Conservation (phyloP, 2,329 filamentous ascomycete species). For the Colletotrichum australisinense region DNA sequence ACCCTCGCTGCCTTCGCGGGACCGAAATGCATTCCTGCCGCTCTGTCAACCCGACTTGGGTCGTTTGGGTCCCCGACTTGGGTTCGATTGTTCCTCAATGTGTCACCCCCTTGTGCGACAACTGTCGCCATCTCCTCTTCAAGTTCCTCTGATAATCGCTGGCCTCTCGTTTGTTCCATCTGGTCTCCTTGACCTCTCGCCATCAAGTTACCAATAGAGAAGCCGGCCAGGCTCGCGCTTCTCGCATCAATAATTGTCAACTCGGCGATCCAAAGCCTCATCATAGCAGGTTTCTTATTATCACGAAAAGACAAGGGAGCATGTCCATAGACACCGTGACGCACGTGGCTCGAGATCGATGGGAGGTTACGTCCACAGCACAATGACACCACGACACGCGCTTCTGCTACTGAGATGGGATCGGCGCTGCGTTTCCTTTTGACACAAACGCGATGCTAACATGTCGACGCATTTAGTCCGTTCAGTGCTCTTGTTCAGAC, state of each 20-base stretch:
- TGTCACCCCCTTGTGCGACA: constrained; percentile 2
- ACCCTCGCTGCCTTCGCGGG: neutral
- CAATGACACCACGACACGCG: neutral
- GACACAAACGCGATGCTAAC: neutral
- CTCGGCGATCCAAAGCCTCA: neutral
- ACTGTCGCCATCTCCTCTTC: neutral
- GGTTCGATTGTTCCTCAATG: constrained; percentile 1
- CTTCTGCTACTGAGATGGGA: neutral
- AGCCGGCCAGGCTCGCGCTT: neutral
- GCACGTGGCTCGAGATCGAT: neutral
- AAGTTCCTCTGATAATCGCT: neutral
- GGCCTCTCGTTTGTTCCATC: neutral
- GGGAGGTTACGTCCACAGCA: neutral
- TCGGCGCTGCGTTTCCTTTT: neutral
- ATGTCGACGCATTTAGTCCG: neutral
- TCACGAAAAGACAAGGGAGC: neutral
- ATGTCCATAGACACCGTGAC: neutral
- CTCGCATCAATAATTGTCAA: neutral
- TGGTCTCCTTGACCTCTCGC: neutral
- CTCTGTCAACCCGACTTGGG: neutral
- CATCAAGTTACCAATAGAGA: neutral
- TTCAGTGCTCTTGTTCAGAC: neutral
- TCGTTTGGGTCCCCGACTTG: neutral
- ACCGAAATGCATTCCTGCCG: neutral
- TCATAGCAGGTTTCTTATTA: neutral